Evolutionary conservation across 2,329 filamentous ascomycete species (phyloP).

Genomic region (Mycosphaerella sp.): DNA sequence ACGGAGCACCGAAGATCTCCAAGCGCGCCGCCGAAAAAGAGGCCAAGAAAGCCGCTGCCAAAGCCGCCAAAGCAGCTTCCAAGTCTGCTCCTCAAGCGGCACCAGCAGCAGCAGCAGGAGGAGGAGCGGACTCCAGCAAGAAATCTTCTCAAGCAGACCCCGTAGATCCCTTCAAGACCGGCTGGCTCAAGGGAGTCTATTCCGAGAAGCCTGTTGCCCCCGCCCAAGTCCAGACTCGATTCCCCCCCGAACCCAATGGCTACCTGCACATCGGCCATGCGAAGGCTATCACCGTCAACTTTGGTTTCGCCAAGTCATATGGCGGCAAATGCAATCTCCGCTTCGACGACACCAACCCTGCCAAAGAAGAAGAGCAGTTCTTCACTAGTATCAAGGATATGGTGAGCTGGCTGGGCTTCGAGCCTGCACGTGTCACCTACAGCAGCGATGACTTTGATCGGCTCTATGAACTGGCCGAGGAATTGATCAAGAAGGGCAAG

Average conservation of each 20-base stretch:
- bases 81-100: conserved; percentile 30
- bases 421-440: conserved; percentile 71
- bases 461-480: conserved; percentile 82
- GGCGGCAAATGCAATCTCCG: conserved; percentile 70
- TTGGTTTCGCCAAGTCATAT: conserved; percentile 83
- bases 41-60: conserved; percentile 45
- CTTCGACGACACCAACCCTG: conserved; percentile 94
- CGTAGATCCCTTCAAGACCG: conserved; percentile 44
- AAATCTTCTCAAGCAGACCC: conserved; percentile 33
- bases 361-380: conserved; percentile 84
- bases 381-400: conserved; percentile 86
- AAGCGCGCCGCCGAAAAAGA: conserved; percentile 47
- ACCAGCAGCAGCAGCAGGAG: conserved; percentile 12
- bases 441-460: conserved; percentile 85
- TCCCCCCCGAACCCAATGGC: conserved; percentile 67
- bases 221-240: conserved; percentile 42
- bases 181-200: conserved; percentile 47
- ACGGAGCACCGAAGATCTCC: conserved; percentile 34
- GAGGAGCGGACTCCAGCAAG: conserved; percentile 1
- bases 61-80: conserved; percentile 38
- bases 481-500: conserved; percentile 64
- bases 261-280: conserved; percentile 90
- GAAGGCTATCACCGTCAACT: conserved; percentile 94
- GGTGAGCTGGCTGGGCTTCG: conserved; percentile 79
- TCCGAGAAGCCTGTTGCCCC: conserved; percentile 42